Base-by-base conservation (phyloP, 805 yeast species). In the Tetrapisispora taiwanensis region DNA sequence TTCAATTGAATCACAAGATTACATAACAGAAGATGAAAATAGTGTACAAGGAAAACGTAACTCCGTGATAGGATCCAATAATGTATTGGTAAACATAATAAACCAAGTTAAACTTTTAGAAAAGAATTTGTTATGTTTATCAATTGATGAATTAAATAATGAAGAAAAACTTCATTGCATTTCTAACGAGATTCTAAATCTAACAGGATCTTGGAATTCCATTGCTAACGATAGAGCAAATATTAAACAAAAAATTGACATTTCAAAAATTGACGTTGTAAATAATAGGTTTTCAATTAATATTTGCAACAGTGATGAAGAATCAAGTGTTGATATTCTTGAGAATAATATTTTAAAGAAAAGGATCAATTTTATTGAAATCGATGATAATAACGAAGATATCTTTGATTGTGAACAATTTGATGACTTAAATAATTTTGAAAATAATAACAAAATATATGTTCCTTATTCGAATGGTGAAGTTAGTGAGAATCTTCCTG, bases 271-370 rank as follows among this genome's bases (percentile, higher is more conserved):
- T 15, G 28, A 26, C n/a, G 24, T 39, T 10, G 15, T 42, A 2
- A 42, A 42, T 26, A 42, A 42, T 5, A 36, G 45, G n/a, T 42
- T 42, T 18, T 42, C 45, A 15, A 42, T 42, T 26, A 27, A 30
- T 7, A 28, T 43, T 30, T 37, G 22, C 19, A 46, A 36, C 26
- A 39, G 32, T 26, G 34, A 20, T 8, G 42, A 36, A 28, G 46
- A 36, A 9, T 37, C 32, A 15, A 37, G 32, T 17, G 10, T 18
- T 28, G 17, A 37, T 15, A 17, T 28, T 7, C 4, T 18, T 3
- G 39, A 12, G 13, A 42, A 22, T 26, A 8, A 33, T 17, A 28
- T 35, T 14, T 20, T 34, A 9, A 41, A 41, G 10, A 28, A 35
- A 7, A 26, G 17, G 9, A 20, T 34, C 14, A 30, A 32, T 17